Conservation (phyloP, 2,329 filamentous ascomycete species). For the Pleochaeta shiraiana region DNA sequence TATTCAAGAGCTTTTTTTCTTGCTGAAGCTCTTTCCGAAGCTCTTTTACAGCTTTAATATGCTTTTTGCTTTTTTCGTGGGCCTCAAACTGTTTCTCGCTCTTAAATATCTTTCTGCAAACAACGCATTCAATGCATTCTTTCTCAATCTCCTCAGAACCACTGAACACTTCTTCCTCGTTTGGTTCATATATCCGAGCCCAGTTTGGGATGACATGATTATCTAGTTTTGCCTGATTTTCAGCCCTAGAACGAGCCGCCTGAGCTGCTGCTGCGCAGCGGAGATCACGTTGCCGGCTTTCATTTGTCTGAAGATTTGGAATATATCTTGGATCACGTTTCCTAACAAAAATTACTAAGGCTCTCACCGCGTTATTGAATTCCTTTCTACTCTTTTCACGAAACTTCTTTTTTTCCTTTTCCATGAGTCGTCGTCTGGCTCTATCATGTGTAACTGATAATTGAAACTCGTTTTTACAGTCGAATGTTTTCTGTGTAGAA, state of each 20-base stretch:
- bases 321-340: constrained; percentile 80
- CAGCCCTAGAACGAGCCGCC: constrained; percentile 60
- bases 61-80: constrained; percentile 95
- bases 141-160: constrained; percentile 28
- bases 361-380: constrained; percentile 81
- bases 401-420: constrained; percentile 78
- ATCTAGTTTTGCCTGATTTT: constrained; percentile 52
- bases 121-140: constrained; percentile 49
- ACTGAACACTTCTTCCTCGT: constrained; percentile 32
- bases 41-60: constrained; percentile 65
- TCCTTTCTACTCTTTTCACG: constrained; percentile 67
- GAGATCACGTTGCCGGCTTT: constrained; percentile 56
- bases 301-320: constrained; percentile 54
- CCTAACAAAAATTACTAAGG: constrained; percentile 68
- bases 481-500: constrained; percentile 63
- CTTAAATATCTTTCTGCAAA: constrained; percentile 64
- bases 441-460: constrained; percentile 76
- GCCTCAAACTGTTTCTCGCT: constrained; percentile 81
- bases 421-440: constrained; percentile 61
- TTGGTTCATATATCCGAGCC: constrained; percentile 37
- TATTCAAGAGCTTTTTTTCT: constrained; percentile 43
- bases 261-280: constrained; percentile 66
- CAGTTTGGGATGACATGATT: constrained; percentile 50
- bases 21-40: constrained; percentile 64
- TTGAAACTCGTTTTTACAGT: constrained; percentile 74